Percentiles rank a stretch among this genome's conserved stretches.
These are phyloP conservation scores for Penicillium carneum DNA, from an alignment of 2,329 filamentous ascomycete species.

Conservation along the genomic window DNA sequence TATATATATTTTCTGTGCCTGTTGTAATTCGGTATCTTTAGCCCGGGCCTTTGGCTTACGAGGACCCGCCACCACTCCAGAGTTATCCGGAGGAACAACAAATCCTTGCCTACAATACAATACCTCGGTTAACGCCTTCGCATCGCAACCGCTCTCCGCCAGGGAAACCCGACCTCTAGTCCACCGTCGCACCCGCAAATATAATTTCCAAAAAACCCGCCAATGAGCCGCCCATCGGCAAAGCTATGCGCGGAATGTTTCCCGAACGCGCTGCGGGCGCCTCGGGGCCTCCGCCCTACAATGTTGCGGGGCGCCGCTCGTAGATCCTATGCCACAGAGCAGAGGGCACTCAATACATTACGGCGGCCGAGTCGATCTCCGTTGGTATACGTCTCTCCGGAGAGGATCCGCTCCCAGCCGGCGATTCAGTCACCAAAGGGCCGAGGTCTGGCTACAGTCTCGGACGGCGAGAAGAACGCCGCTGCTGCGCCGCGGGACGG, in stretches of 20 bases:
- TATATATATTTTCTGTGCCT: background rate
- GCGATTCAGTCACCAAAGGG: slow-evolving; percentile 29
- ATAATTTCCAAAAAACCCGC: slow-evolving; percentile 1
- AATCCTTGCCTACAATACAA: slow-evolving; percentile 23
- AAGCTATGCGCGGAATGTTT: slow-evolving; percentile 43
- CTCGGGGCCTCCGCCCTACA: slow-evolving; percentile 29
- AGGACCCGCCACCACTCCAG: slow-evolving; percentile 6
- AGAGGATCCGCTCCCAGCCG: slow-evolving; percentile 23
- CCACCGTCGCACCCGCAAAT: slow-evolving; percentile 11
- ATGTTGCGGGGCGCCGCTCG: slow-evolving; percentile 27
- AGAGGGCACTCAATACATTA: slow-evolving; percentile 23
- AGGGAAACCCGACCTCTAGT: slow-evolving; percentile 6
- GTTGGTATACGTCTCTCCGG: background rate
- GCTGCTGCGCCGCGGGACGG: slow-evolving; percentile 55
- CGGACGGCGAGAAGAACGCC: slow-evolving; percentile 23
- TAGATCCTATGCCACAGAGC: slow-evolving; percentile 31
- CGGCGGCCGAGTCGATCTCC: background rate
- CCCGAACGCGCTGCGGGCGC: slow-evolving; percentile 36
- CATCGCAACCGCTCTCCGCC: slow-evolving; percentile 9
- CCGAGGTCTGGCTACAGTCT: slow-evolving; percentile 31
- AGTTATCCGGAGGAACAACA: slow-evolving; percentile 26
- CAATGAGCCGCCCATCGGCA: slow-evolving; percentile 44
- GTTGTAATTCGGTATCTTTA: background rate
- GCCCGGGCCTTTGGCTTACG: background rate
- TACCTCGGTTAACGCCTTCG: slow-evolving; percentile 35